A percentile compares a stretch with the other conserved stretches of the same genome.
Evolutionary conservation across 805 yeast genomes (phyloP).

Genomic region (Nakazawaea ishiwadae): DNA sequence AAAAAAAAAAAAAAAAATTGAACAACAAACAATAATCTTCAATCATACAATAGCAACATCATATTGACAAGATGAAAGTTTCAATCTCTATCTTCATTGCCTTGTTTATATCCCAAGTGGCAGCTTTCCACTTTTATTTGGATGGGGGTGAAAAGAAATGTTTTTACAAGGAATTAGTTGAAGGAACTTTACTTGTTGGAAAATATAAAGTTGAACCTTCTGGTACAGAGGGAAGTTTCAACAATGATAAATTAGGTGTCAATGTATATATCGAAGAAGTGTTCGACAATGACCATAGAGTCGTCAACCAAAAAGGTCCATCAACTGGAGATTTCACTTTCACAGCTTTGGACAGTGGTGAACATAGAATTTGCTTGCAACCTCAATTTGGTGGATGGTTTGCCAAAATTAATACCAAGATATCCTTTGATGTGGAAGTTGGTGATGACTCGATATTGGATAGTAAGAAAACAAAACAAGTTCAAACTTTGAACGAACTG

Average conservation of each 20-base stretch:
- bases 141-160: slow-evolving; percentile 49
- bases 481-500: slow-evolving; percentile 48
- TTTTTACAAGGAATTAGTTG: slow-evolving; percentile 50
- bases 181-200: slow-evolving; percentile 45
- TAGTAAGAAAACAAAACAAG: slow-evolving; percentile 50
- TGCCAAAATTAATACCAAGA: slow-evolving; percentile 49
- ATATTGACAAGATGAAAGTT: not conserved
- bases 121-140: slow-evolving; percentile 46
- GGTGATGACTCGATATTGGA: slow-evolving; percentile 66
- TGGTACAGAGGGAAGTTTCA: slow-evolving; percentile 20
- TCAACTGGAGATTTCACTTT: slow-evolving; percentile 69
- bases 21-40: slow-evolving; percentile 1
- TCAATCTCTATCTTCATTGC: not conserved
- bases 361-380: slow-evolving; percentile 73
- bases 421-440: slow-evolving; percentile 63
- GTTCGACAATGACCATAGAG: slow-evolving; percentile 80
- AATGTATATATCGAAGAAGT: slow-evolving; percentile 42
- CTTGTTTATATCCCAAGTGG: slow-evolving; percentile 18
- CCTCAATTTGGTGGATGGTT: slow-evolving; percentile 30
- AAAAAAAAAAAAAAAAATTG: not conserved
- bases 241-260: slow-evolving; percentile 13
- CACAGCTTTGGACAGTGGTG: slow-evolving; percentile 80
- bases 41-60: no score
- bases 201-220: slow-evolving; percentile 42
- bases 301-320: slow-evolving; percentile 59